Evolutionary conservation across 2,329 filamentous ascomycete genomes (phyloP).

Genomic region (Phialophora chinensis): DNA sequence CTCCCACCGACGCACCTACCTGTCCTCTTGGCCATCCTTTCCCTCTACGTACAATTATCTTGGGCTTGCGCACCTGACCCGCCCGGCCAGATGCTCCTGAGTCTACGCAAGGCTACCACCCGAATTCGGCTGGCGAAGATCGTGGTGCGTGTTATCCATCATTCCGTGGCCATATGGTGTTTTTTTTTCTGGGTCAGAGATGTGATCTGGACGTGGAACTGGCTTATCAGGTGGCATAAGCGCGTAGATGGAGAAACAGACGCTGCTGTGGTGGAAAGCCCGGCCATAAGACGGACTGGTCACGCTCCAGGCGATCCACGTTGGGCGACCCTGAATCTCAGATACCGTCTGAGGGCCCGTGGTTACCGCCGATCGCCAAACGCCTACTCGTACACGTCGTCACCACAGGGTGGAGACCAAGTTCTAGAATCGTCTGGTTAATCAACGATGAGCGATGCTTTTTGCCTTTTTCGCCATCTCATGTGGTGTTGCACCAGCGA

Average conservation of each 20-base stretch:
- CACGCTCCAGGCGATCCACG: not conserved
- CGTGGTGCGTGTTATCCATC: not conserved
- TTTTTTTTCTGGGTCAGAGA: slow-evolving; percentile 3
- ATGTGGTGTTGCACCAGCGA: not conserved
- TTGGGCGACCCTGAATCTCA: not conserved
- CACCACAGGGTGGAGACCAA: not conserved
- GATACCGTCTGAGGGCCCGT: not conserved
- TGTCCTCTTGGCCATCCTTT: too few relatives aligned
- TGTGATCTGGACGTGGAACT: slow-evolving; percentile 3
- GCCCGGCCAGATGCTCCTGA: too few relatives aligned
- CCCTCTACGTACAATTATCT: too few relatives aligned
- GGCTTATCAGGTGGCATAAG: not conserved
- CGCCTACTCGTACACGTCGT: too few relatives aligned
- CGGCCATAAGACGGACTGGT: not conserved
- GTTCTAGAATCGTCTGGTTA: not conserved
- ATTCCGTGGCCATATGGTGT: slow-evolving; percentile 4
- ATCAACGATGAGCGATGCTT: not conserved
- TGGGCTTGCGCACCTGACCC: too few relatives aligned
- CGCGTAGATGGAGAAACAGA: not conserved
- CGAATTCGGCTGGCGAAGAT: slow-evolving; percentile 39
- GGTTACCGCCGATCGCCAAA: not conserved
- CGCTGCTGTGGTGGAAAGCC: not conserved
- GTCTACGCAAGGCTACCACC: slow-evolving; percentile 53
- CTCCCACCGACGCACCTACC: too few relatives aligned
- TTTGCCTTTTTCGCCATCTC: not conserved